Evolutionary conservation across 257 asterid species (phyloP).

Genomic region (Ocimum tenuiflorum): DNA sequence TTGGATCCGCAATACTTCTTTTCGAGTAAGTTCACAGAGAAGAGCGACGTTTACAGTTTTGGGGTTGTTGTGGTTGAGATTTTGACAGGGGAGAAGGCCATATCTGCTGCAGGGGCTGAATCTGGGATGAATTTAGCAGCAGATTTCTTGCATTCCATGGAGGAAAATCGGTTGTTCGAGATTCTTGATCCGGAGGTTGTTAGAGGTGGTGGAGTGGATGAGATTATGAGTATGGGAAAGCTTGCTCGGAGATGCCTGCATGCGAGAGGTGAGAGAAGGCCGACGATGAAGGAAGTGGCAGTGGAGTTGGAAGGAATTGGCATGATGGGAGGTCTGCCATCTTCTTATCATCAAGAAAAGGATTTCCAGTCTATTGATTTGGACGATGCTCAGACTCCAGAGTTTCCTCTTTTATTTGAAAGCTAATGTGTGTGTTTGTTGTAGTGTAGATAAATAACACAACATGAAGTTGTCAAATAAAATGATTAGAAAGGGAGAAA

Average conservation of each 20-base stretch:
- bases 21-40: conserved; percentile 25
- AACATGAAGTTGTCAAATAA: too few species aligned
- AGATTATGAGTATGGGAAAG: conserved; percentile 11
- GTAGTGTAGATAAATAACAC: too few species aligned
- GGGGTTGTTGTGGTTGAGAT: conserved; percentile 28
- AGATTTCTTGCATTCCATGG: conserved; percentile 25
- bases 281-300: conserved; percentile 28
- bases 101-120: conserved; percentile 13
- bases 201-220: neutral
- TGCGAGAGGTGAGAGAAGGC: conserved; percentile 23
- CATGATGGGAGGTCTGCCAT: neutral
- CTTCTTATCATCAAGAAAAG: neutral
- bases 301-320: conserved; percentile 19
- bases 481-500: too few species aligned
- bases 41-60: conserved; percentile 31
- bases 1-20: conserved; percentile 31
- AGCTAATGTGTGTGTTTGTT: neutral
- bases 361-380: conserved; percentile 8
- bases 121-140: conserved; percentile 21
- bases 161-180: conserved; percentile 5
- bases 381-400: neutral
- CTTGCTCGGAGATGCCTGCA: conserved; percentile 25
- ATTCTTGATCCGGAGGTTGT: conserved; percentile 20
- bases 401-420: neutral
- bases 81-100: conserved; percentile 23